phyloP scores from a whole-genome alignment of 164 flowering plant genomes.

The Amborella trichopoda region DNA sequence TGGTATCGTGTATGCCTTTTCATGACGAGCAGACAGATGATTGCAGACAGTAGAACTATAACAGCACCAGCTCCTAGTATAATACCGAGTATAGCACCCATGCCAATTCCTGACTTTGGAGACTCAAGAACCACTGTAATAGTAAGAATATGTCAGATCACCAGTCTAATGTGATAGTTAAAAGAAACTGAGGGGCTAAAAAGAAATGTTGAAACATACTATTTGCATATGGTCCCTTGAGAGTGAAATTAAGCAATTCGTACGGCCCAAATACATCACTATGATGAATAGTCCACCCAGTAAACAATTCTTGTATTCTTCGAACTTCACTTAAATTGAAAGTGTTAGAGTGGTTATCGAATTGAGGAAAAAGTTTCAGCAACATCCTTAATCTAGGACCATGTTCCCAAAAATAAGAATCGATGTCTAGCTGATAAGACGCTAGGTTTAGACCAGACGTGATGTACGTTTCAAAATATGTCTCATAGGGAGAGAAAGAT shows the following conservation, averaged over 20 bases:
- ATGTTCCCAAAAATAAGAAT: conserved; percentile 36
- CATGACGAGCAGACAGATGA: too few relatives aligned
- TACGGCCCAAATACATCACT: conserved; percentile 72
- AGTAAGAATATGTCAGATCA: too few relatives aligned
- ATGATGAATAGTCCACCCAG: conserved; percentile 50
- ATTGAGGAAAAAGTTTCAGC: conserved; percentile 56
- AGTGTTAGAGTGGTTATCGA: too few relatives aligned
- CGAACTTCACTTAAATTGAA: conserved; percentile 59
- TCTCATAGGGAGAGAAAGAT: conserved; percentile 34
- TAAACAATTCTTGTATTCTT: conserved; percentile 42
- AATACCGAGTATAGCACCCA: too few relatives aligned
- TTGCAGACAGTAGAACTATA: too few relatives aligned
- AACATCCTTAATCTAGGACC: conserved; percentile 72
- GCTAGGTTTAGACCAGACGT: conserved; percentile 37
- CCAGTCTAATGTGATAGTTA: too few relatives aligned
- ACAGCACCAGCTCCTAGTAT: too few relatives aligned
- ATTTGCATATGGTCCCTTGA: conserved; percentile 32
- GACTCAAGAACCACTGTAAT: too few relatives aligned
- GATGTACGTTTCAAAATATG: conserved; percentile 31
- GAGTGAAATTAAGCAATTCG: conserved; percentile 55
- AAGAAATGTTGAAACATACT: too few relatives aligned
- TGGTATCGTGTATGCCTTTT: too few relatives aligned
- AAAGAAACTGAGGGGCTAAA: too few relatives aligned
- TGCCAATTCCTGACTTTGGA: too few relatives aligned
- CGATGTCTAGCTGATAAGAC: conserved; percentile 39